A percentile compares a stretch with the other conserved stretches of the same genome.
Evolutionary conservation across 2,329 filamentous ascomycete genomes (phyloP).

Genomic region (Nothophaeocryptopus gaeumannii): DNA sequence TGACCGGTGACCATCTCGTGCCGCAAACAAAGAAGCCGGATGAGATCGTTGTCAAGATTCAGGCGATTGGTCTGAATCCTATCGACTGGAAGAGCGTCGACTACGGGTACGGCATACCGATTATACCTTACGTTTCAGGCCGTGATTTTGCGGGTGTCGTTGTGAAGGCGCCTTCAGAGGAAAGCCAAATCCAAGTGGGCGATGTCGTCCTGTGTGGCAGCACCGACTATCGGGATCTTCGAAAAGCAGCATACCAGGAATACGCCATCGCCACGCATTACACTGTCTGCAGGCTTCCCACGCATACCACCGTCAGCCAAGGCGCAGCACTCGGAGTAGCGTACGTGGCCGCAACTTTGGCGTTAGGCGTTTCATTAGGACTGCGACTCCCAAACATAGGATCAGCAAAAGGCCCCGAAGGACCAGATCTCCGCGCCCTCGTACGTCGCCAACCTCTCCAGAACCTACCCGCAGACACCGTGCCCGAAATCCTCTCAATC

Average conservation of each 20-base stretch:
- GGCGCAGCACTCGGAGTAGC: constrained; percentile 43
- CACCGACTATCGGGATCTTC: constrained; percentile 44
- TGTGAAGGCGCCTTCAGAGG: constrained; percentile 42
- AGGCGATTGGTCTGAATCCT: constrained; percentile 41
- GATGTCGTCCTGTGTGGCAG: constrained; percentile 34
- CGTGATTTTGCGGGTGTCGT: constrained; percentile 32
- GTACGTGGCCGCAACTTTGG: constrained; percentile 43
- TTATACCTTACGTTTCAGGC: constrained; percentile 34
- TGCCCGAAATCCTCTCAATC: constrained; percentile 34
- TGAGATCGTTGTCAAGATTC: constrained; percentile 38
- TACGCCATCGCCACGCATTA: constrained; percentile 43
- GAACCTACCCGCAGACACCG: constrained; percentile 15
- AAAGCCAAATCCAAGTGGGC: constrained; percentile 22
- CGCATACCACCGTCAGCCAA: constrained; percentile 33
- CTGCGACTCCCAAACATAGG: constrained; percentile 28
- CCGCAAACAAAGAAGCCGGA: constrained; percentile 23
- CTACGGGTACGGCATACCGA: constrained; percentile 44
- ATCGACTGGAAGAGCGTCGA: constrained; percentile 45
- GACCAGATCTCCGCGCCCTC: constrained; percentile 18
- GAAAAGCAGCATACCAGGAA: constrained; percentile 46
- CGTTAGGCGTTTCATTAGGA: constrained; percentile 43
- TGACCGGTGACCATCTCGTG: constrained; percentile 10
- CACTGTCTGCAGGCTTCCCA: constrained; percentile 42
- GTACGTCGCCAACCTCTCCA: constrained; percentile 41
- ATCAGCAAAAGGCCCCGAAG: constrained; percentile 1